Conservation (phyloP, 176 grass and related monocot genomes). For the Zea mays region Zm-B73-REFERENCE-NAM-5.0 NC_050098.1:35596501-35597000, state of each 20-base stretch:
- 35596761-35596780: conserved; percentile 40
- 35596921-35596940: conserved; percentile 6
- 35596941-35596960: background rate
- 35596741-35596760: conserved; percentile 36
- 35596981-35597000: background rate
- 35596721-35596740: conserved; percentile 39
- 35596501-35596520: conserved; percentile 55
- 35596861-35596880: conserved; percentile 86
- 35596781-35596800: conserved; percentile 54
- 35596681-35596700: conserved; percentile 82
- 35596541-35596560: conserved; percentile 32
- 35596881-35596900: conserved; percentile 97
- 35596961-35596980: conserved; percentile 3
- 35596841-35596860: conserved; percentile 83
- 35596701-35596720: conserved; percentile 75
- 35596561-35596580: conserved; percentile 39
- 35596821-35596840: conserved; percentile 52
- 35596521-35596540: conserved; percentile 36
- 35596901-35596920: conserved; percentile 32
- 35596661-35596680: conserved; percentile 89
- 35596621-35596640: conserved; percentile 71
- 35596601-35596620: conserved; percentile 74
- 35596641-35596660: conserved; percentile 91
- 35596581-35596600: conserved; percentile 52
- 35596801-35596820: conserved; percentile 70